Conservation (phyloP, 345 rosid genomes). For the Dipteronia dyeriana region DNA sequence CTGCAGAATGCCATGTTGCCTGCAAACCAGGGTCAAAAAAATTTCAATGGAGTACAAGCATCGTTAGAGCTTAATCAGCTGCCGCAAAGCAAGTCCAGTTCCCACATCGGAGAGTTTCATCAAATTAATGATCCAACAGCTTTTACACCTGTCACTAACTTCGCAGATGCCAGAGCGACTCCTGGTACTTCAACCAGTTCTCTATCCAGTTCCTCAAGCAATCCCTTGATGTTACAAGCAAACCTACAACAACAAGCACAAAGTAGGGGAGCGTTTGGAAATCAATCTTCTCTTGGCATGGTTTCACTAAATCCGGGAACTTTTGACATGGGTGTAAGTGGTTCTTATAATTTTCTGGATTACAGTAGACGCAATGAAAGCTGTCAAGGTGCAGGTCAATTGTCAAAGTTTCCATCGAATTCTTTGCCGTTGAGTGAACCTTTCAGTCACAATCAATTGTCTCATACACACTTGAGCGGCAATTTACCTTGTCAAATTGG, state of each 20-base stretch:
- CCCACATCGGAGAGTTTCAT: conserved; percentile 48
- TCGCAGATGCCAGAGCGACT: conserved; percentile 36
- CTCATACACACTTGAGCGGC: conserved; percentile 33
- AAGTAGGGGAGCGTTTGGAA: conserved; percentile 35
- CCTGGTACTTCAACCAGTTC: conserved; percentile 47
- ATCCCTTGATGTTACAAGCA: conserved; percentile 41
- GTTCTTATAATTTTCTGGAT: conserved; percentile 50
- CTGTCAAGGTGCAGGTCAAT: conserved; percentile 52
- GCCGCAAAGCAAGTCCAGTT: conserved; percentile 40
- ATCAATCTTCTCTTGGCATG: conserved; percentile 46
- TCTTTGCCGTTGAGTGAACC: conserved; percentile 43
- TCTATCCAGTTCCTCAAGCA: conserved; percentile 39
- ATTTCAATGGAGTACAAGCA: conserved; percentile 47
- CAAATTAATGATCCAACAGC: conserved; percentile 32
- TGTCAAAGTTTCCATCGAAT: conserved; percentile 50
- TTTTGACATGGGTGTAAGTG: conserved; percentile 33
- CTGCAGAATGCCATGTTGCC: conserved; percentile 43
- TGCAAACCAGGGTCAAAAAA: conserved; percentile 38
- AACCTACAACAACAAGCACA: conserved; percentile 36
- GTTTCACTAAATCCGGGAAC: conserved; percentile 40
- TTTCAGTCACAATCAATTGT: conserved; percentile 40
- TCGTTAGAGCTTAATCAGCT: conserved; percentile 49
- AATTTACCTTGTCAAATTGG: conserved; percentile 32
- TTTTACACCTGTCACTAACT: conserved; percentile 33
- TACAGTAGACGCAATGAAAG: conserved; percentile 40